A percentile compares a stretch with the other conserved stretches of the same genome.
Evolutionary conservation across 1,139 yeast genomes (phyloP).

Genomic region (Candida pseudoviswanathii): DNA sequence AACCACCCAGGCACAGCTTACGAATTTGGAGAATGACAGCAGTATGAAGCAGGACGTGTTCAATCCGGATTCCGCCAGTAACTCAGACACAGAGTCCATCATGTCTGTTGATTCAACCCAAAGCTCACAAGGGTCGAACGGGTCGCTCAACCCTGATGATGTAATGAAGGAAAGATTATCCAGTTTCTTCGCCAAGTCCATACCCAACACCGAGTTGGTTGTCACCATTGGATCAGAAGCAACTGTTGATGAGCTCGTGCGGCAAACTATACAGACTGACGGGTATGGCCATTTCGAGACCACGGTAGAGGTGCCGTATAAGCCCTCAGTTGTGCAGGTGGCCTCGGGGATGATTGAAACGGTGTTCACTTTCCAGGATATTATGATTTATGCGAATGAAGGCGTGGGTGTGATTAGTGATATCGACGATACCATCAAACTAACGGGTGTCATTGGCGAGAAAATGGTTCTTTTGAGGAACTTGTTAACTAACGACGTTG

Average conservation of each 20-base stretch:
- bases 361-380: constrained; percentile 48
- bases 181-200: constrained; percentile 59
- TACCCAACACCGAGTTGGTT: constrained; percentile 54
- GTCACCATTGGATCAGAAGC: constrained; percentile 53
- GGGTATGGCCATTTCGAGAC: constrained; percentile 59
- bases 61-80: constrained; percentile 14
- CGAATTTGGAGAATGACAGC: constrained; percentile 31
- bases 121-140: constrained; percentile 10
- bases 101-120: constrained; percentile 15
- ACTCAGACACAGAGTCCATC: constrained; percentile 22
- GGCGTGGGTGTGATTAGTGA: constrained; percentile 86
- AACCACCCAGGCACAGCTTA: constrained; percentile 28
- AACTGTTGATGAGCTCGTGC: constrained; percentile 20
- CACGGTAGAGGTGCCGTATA: constrained; percentile 51
- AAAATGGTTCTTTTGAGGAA: constrained; percentile 80
- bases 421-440: constrained; percentile 90
- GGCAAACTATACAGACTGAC: constrained; percentile 49
- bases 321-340: constrained; percentile 54
- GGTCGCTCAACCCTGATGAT: constrained; percentile 27
- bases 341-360: constrained; percentile 45
- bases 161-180: constrained; percentile 56
- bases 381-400: constrained; percentile 39
- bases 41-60: constrained; percentile 30
- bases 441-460: constrained; percentile 88
- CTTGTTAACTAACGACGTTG: constrained; percentile 66